Evolutionary conservation across 345 rosid genomes (phyloP).

Genomic region (Heritiera fomes): DNA sequence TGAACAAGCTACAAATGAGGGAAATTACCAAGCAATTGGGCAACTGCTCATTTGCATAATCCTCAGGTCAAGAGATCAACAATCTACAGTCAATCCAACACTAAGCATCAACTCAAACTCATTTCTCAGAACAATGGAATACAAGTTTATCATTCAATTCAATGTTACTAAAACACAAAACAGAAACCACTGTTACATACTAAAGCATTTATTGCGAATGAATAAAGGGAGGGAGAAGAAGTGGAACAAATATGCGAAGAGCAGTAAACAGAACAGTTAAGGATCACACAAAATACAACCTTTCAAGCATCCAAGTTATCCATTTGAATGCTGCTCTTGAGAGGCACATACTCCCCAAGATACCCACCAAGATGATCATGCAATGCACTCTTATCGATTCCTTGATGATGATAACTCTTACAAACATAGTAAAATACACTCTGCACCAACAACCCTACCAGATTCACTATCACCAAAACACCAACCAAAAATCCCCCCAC

Average conservation of each 20-base stretch:
- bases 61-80: too few relatives aligned
- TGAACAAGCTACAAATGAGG: not conserved
- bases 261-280: not conserved
- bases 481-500: slow-evolving; percentile 87
- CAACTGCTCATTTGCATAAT: not conserved
- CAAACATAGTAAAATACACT: slow-evolving; percentile 93
- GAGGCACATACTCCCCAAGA: slow-evolving; percentile 90
- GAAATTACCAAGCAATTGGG: not conserved
- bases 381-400: slow-evolving; percentile 78
- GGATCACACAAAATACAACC: not conserved
- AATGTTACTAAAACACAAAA: not conserved
- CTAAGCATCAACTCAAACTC: not conserved
- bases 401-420: slow-evolving; percentile 87
- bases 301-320: slow-evolving; percentile 70
- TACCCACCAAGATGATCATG: slow-evolving; percentile 93
- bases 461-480: slow-evolving; percentile 77
- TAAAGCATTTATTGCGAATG: slow-evolving; percentile 6
- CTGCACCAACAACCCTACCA: slow-evolving; percentile 86
- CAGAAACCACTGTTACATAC: not conserved
- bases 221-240: not conserved
- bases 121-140: not conserved
- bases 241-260: not conserved
- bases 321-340: slow-evolving; percentile 92
- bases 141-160: slow-evolving; percentile 5
- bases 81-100: not conserved